Conservation (phyloP, 2,329 filamentous ascomycete species). For the Exophiala xenobiotica region DNA sequence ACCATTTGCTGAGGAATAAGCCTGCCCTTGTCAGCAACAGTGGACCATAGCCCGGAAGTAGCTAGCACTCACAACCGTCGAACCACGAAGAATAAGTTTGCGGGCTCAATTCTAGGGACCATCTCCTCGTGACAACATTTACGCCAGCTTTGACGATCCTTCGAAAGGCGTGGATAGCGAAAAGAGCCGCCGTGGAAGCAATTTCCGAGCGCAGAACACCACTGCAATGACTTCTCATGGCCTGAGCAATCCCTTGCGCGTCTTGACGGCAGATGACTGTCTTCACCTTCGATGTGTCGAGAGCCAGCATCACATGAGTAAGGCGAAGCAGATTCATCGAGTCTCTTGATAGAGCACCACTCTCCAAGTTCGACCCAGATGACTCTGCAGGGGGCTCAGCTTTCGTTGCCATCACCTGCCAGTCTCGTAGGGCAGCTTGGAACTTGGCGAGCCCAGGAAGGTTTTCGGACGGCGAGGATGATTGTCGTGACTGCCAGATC, state of each 20-base stretch:
- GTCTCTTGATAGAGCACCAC: background rate
- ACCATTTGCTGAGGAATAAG: background rate
- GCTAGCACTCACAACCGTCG: background rate
- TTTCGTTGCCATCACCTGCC: background rate
- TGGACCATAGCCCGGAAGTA: background rate
- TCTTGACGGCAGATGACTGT: background rate
- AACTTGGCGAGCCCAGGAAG: background rate
- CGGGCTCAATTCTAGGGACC: background rate
- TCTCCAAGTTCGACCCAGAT: background rate
- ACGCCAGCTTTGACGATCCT: background rate
- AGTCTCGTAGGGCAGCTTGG: background rate
- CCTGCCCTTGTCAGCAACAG: background rate
- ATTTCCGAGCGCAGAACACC: background rate
- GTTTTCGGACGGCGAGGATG: background rate
- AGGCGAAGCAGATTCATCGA: background rate
- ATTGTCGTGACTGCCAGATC: background rate
- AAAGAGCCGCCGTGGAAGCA: background rate
- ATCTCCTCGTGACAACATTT: background rate
- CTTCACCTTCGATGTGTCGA: background rate
- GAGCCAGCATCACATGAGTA: background rate
- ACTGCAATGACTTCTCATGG: background rate
- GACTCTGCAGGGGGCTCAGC: background rate
- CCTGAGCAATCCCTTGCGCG: background rate
- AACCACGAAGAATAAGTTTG: background rate
- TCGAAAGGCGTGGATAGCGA: background rate